Evolutionary conservation across 805 yeast genomes (phyloP).

Genomic region (Pichia eremophila): DNA sequence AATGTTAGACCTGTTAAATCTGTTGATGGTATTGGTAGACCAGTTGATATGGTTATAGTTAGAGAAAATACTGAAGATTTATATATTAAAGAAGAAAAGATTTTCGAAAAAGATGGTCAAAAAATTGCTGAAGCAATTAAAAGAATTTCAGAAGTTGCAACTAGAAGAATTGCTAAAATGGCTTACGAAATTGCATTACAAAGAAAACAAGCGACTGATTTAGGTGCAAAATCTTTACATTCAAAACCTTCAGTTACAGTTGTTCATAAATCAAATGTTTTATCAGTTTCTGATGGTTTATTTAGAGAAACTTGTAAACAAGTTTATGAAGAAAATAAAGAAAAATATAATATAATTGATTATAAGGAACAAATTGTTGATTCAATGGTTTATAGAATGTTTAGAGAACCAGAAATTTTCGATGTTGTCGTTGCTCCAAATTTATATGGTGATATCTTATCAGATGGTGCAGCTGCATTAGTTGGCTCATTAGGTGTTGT

Average conservation of each 20-base stretch:
- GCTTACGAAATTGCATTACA: slow-evolving; percentile 90
- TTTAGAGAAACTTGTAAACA: slow-evolving; percentile 80
- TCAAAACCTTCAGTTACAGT: slow-evolving; percentile 66
- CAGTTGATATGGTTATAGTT: slow-evolving; percentile 95
- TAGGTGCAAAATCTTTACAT: slow-evolving; percentile 47
- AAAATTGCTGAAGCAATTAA: slow-evolving; percentile 96
- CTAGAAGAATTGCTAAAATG: slow-evolving; percentile 76
- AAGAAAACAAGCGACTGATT: slow-evolving; percentile 70
- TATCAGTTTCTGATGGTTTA: slow-evolving; percentile 86
- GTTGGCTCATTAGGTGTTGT: slow-evolving; percentile 98
- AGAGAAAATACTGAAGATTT: slow-evolving; percentile 98
- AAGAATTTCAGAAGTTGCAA: slow-evolving; percentile 85
- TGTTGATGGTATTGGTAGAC: slow-evolving; percentile 75
- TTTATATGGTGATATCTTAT: slow-evolving; percentile 92
- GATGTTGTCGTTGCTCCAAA: slow-evolving; percentile 99
- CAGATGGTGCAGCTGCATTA: slow-evolving; percentile 97
- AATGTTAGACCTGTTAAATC: slow-evolving; percentile 97
- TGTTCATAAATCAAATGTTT: slow-evolving; percentile 93
- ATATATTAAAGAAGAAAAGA: slow-evolving; percentile 86
- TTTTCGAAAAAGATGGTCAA: slow-evolving; percentile 72
- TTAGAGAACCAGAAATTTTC: slow-evolving; percentile 94
- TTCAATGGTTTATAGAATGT: slow-evolving; percentile 98
- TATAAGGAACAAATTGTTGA: slow-evolving; percentile 96
- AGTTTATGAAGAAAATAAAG: slow-evolving; percentile 49
- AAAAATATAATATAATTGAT: slow-evolving; percentile 48